Evolutionary conservation across 495 filamentous ascomycete genomes (phyloP).

Genomic region (Hypomontagnella monticulosa): DNA sequence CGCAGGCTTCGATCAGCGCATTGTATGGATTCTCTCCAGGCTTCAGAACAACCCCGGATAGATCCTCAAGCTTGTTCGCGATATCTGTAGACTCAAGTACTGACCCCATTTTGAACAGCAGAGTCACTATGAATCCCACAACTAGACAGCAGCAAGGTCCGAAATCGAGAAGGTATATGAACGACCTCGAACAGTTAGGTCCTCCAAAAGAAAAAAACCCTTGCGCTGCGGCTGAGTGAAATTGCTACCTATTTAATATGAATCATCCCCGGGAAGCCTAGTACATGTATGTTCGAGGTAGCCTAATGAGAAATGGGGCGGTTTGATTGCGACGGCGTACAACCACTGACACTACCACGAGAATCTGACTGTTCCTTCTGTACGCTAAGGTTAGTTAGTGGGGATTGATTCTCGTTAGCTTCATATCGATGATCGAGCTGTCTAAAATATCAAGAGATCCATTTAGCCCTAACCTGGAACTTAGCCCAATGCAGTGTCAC

Average conservation of each 20-base stretch:
- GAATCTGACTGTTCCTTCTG: neutral
- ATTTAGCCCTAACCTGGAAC: too few relatives aligned
- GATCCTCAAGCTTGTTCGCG: constrained; percentile 65
- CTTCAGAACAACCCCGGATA: constrained; percentile 60
- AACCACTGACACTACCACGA: constrained; percentile 6
- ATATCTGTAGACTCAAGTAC: constrained; percentile 53
- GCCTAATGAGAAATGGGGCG: neutral
- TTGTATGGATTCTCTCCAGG: constrained; percentile 77
- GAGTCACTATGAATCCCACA: neutral
- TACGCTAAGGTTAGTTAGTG: neutral
- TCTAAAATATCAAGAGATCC: too few relatives aligned
- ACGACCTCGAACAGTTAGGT: too few relatives aligned
- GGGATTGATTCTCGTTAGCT: too few relatives aligned
- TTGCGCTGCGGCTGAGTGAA: neutral
- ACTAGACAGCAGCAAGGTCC: too few relatives aligned
- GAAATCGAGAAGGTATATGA: too few relatives aligned
- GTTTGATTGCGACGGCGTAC: neutral
- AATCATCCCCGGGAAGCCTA: neutral
- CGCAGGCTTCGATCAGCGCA: constrained; percentile 70
- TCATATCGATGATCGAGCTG: too few relatives aligned
- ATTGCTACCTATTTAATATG: neutral
- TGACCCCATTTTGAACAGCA: constrained; percentile 44
- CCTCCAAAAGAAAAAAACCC: too few relatives aligned
- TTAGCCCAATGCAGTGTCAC: too few relatives aligned
- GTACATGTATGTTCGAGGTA: neutral